Conservation (phyloP, 2,329 filamentous ascomycete genomes). For the Neonectria ditissima region DNA sequence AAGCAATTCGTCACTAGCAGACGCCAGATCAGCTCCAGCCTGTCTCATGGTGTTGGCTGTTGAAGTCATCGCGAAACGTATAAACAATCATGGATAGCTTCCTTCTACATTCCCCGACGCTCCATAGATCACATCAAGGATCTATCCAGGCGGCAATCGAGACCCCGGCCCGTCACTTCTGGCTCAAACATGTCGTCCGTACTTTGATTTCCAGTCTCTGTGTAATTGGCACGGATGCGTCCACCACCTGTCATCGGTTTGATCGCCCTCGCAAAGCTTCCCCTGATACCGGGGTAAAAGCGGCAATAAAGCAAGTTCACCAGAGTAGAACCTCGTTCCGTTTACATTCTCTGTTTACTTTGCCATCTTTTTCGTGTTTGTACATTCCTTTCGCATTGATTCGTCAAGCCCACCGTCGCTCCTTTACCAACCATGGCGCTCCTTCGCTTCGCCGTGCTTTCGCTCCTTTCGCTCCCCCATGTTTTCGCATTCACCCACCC, state of each 20-base stretch:
- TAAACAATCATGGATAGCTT: too few relatives aligned
- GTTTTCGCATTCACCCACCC: conserved; percentile 22
- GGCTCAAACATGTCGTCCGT: not conserved
- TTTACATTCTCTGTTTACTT: not conserved
- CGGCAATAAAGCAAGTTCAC: not conserved
- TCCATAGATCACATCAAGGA: not conserved
- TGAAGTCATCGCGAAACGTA: not conserved
- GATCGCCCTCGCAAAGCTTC: not conserved
- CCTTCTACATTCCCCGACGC: too few relatives aligned
- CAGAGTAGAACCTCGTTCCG: not conserved
- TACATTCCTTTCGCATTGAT: conserved; percentile 2
- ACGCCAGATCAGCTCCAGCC: not conserved
- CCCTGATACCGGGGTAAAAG: not conserved
- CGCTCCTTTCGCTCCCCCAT: not conserved
- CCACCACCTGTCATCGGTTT: not conserved
- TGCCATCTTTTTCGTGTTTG: not conserved
- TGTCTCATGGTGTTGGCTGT: not conserved
- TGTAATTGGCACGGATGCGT: not conserved
- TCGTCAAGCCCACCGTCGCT: not conserved
- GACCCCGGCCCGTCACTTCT: not conserved
- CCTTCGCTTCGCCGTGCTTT: not conserved
- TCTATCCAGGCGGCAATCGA: not conserved
- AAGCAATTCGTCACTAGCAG: not conserved
- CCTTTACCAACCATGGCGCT: not conserved
- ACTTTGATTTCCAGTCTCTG: not conserved